Percentiles rank a stretch among this genome's conserved stretches.
Conservation (phyloP, 2,329 filamentous ascomycete genomes). For the Didymella segeticola region DNA sequence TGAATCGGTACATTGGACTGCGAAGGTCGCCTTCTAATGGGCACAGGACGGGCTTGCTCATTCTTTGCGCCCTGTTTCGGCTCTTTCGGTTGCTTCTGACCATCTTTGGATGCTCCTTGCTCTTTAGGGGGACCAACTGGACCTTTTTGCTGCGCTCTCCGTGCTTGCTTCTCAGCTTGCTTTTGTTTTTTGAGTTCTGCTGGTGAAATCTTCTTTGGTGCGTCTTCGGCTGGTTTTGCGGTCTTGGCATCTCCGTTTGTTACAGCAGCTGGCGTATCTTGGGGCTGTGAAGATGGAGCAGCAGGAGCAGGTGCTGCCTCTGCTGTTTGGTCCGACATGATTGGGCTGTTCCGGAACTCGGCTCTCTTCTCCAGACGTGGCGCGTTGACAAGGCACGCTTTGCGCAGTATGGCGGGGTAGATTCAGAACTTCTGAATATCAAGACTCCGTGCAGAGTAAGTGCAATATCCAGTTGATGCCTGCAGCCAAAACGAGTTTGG, state of each 20-base stretch:
- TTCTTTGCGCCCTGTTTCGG: constrained; percentile 44
- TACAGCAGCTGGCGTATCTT: constrained; percentile 20
- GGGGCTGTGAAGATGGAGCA: constrained; percentile 17
- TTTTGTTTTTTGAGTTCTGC: constrained; percentile 88
- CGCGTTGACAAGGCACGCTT: constrained; percentile 9
- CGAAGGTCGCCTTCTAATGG: constrained; percentile 41
- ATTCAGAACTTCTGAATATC: not conserved
- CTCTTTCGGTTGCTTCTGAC: constrained; percentile 46
- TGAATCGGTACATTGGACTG: constrained; percentile 37
- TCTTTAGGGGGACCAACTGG: constrained; percentile 43
- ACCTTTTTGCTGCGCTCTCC: constrained; percentile 74
- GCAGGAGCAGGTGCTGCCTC: constrained; percentile 24
- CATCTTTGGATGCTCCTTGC: constrained; percentile 37
- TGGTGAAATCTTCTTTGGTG: constrained; percentile 65
- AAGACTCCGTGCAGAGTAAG: not conserved
- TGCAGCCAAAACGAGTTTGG: constrained; percentile 8
- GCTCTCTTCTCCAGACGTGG: constrained; percentile 1
- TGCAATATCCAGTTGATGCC: not conserved
- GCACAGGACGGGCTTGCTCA: constrained; percentile 42
- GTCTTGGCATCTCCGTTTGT: constrained; percentile 33
- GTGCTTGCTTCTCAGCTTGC: constrained; percentile 89
- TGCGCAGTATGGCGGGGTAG: constrained; percentile 18
- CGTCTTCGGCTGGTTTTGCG: constrained; percentile 25
- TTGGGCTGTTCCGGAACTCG: not conserved
- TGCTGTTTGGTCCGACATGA: constrained; percentile 39